A percentile compares a stretch with the other conserved stretches of the same genome.
These are phyloP conservation scores for Globisporangium nagaii DNA, from an alignment of 352 stramenopile species.

Conservation along the genomic window DNA sequence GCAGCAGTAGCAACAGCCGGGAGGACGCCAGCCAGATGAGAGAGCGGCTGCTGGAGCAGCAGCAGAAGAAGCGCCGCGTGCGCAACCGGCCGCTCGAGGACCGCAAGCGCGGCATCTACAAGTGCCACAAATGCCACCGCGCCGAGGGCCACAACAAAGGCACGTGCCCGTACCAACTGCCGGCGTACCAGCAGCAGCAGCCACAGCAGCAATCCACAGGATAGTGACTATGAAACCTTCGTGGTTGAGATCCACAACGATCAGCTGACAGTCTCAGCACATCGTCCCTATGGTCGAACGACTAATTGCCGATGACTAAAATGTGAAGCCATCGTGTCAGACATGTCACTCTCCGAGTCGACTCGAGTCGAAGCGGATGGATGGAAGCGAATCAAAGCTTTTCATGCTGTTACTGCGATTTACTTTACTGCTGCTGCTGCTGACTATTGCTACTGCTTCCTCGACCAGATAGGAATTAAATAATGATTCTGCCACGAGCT, in stretches of 20 bases:
- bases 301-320: too few species aligned
- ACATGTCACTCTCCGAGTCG: too few species aligned
- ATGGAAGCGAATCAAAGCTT: too few species aligned
- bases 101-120: slow-evolving; percentile 45
- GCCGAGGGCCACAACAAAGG: slow-evolving; percentile 50
- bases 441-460: neutral
- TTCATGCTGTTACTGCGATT: too few species aligned
- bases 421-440: neutral
- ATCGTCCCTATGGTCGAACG: too few species aligned
- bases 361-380: too few species aligned
- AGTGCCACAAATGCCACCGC: slow-evolving; percentile 40
- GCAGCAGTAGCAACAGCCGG: neutral
- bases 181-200: neutral
- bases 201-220: neutral
- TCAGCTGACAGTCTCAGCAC: too few species aligned
- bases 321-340: too few species aligned
- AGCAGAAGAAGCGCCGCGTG: slow-evolving; percentile 25
- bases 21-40: neutral
- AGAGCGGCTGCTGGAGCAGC: slow-evolving; percentile 2
- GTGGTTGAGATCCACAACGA: too few species aligned
- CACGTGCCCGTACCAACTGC: slow-evolving; percentile 33
- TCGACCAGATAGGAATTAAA: slow-evolving; percentile 1
- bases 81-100: slow-evolving; percentile 24
- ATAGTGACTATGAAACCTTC: too few species aligned
- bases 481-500: neutral